Base-by-base conservation (phyloP, 768 basidiomycete species). In the Hericium rajendrae region DNA sequence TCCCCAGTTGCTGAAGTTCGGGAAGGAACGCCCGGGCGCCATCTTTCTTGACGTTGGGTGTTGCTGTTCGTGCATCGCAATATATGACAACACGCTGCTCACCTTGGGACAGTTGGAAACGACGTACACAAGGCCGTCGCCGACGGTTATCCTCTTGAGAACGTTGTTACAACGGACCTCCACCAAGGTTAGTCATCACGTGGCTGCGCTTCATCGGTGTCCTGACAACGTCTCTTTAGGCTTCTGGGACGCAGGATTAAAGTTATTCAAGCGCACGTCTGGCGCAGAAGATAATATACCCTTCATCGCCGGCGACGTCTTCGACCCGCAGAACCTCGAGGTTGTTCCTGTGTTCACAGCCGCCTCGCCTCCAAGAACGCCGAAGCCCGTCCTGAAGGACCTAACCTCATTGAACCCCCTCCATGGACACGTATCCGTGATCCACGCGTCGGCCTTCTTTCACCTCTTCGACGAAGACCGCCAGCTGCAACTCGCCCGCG, bases 401-500 rank as follows among this genome's bases (percentile, higher is more conserved):
- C 57, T 79, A n/a, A 70, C 55, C 2, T 73, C 76, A 0, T 67
- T 83, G 22, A 78, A 69, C 24, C 72, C 73, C 8, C 69, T 81
- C 8, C 72, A 64, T 54, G 76, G 78, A 3, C 73, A 69, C 38
- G 65, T 80, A 38, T 74, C 78, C 11, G 76, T 66, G 5, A 78
- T 84, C 13, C 75, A 81, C 62, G 73, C 75, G 1, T 69, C 74
- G n/a, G 67, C 76, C 2, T 70, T 83, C 65, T 82, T 83, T 61
- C 70, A 73, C 65, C 64, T 80, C 39, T 82, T 81, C 64, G 56
- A 62, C 55, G 69, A 74, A 57, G 68, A 59, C n/a, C 55, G 69
- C 24, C 79, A 83, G 60, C 55, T 67, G 12, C 60, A 73, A 26
- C 66, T 81, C 43, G 80, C 76, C 2, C 67, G 65, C 18, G 66